Conservation (phyloP, 371 early-diverging fungal species). For the Cokeromyces recurvatus region DNA sequence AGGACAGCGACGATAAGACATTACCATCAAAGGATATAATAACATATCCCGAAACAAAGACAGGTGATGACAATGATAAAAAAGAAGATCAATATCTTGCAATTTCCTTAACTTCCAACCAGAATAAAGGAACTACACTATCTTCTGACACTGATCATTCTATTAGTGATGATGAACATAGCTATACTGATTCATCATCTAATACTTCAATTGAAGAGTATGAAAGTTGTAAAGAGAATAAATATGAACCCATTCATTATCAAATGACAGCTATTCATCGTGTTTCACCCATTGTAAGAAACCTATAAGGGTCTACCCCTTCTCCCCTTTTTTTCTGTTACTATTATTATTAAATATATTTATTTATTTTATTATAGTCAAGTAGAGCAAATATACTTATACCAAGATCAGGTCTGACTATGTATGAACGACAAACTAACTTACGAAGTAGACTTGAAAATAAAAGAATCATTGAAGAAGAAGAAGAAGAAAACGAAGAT, state of each 20-base stretch:
- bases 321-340: too few relatives aligned
- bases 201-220: constrained; percentile 14
- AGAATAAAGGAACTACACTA: too few relatives aligned
- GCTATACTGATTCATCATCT: too few relatives aligned
- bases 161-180: too few relatives aligned
- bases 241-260: background rate
- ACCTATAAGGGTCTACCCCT: background rate
- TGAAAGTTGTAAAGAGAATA: too few relatives aligned
- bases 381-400: constrained; percentile 2
- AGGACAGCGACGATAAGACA: too few relatives aligned
- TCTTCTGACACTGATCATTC: too few relatives aligned
- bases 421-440: constrained; percentile 1
- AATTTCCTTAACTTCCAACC: too few relatives aligned
- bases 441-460: constrained; percentile 10
- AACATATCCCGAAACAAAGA: background rate
- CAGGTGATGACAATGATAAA: constrained; percentile 2
- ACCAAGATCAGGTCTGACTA: constrained; percentile 4
- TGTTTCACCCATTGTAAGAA: constrained; percentile 8
- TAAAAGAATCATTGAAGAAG: constrained; percentile 16
- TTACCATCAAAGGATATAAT: too few relatives aligned
- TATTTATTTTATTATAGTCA: background rate
- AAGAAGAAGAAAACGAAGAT: constrained; percentile 12
- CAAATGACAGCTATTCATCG: constrained; percentile 1
- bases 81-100: constrained; percentile 5
- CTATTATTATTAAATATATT: background rate